phyloP scores from a whole-genome alignment of 2,329 filamentous ascomycete genomes.

The Chalaropsis ovoidea region DNA sequence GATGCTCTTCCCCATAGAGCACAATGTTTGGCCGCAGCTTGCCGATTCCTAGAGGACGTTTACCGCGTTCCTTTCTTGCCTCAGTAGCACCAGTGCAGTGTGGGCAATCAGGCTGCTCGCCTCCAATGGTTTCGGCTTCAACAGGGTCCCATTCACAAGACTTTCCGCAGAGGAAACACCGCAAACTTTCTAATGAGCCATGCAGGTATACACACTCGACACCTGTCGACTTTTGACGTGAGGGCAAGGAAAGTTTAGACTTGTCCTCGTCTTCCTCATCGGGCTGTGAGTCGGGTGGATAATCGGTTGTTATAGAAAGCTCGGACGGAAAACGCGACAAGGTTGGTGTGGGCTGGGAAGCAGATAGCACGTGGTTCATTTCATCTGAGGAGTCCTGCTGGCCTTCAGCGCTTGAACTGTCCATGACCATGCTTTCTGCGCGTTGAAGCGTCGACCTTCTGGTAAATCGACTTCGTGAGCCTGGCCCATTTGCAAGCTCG shows the following conservation, averaged over 20 bases:
- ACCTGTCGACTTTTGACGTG: constrained; percentile 32
- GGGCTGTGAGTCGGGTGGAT: neutral
- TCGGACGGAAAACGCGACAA: constrained; percentile 18
- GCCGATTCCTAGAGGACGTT: constrained; percentile 56
- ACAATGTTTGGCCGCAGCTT: constrained; percentile 63
- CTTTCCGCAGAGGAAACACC: constrained; percentile 53
- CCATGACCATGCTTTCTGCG: constrained; percentile 23
- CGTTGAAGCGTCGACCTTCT: constrained; percentile 31
- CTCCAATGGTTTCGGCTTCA: constrained; percentile 48
- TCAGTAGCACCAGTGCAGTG: constrained; percentile 54
- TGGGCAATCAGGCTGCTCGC: constrained; percentile 57
- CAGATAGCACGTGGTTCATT: neutral
- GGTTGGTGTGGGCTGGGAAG: constrained; percentile 18
- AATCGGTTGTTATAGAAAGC: constrained; percentile 4
- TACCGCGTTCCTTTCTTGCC: constrained; percentile 53
- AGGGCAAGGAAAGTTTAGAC: neutral
- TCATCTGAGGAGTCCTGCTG: constrained; percentile 10
- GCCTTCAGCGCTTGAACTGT: constrained; percentile 8
- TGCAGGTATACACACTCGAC: constrained; percentile 62
- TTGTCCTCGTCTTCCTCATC: constrained; percentile 19
- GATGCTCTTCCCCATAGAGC: constrained; percentile 64
- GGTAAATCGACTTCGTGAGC: constrained; percentile 52
- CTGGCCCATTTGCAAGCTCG: constrained; percentile 50
- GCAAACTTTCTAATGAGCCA: constrained; percentile 54
- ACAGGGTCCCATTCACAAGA: constrained; percentile 51